Percentiles rank a stretch among this genome's conserved stretches.
phyloP scores from a whole-genome alignment of 2,329 filamentous ascomycete species.

The Didymella pomorum region DNA sequence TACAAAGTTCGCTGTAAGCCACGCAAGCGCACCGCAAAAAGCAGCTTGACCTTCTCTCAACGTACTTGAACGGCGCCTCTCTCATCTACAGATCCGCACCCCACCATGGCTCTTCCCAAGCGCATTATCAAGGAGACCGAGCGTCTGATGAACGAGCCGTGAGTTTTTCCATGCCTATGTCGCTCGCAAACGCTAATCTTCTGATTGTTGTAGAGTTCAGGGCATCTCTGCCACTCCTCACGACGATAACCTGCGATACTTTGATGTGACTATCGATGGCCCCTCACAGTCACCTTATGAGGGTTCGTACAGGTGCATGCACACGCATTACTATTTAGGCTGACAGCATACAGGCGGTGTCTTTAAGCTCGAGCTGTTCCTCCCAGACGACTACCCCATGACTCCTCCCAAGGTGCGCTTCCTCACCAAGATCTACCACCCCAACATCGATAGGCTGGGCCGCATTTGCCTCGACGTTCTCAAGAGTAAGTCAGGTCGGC shows the following conservation, averaged over 20 bases:
- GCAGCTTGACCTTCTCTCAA: neutral
- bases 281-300: slow-evolving; percentile 94
- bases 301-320: slow-evolving; percentile 64
- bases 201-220: slow-evolving; percentile 71
- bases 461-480: slow-evolving; percentile 97
- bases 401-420: slow-evolving; percentile 98
- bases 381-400: slow-evolving; percentile 99
- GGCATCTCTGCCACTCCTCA: slow-evolving; percentile 96
- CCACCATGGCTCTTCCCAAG: slow-evolving; percentile 78
- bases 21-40: neutral
- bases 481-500: slow-evolving; percentile 72
- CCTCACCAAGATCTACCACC: slow-evolving; percentile 98
- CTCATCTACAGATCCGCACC: neutral
- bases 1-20: slow-evolving; percentile 9
- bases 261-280: slow-evolving; percentile 95
- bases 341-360: slow-evolving; percentile 67
- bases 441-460: slow-evolving; percentile 97
- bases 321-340: neutral
- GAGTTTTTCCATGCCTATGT: slow-evolving; percentile 50
- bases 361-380: slow-evolving; percentile 96
- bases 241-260: slow-evolving; percentile 97
- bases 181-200: slow-evolving; percentile 4
- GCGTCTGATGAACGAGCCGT: slow-evolving; percentile 95
- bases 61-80: neutral
- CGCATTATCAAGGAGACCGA: slow-evolving; percentile 99